Base-by-base conservation (phyloP, 2,329 filamentous ascomycete genomes). In the Colletotrichum sp. region DNA sequence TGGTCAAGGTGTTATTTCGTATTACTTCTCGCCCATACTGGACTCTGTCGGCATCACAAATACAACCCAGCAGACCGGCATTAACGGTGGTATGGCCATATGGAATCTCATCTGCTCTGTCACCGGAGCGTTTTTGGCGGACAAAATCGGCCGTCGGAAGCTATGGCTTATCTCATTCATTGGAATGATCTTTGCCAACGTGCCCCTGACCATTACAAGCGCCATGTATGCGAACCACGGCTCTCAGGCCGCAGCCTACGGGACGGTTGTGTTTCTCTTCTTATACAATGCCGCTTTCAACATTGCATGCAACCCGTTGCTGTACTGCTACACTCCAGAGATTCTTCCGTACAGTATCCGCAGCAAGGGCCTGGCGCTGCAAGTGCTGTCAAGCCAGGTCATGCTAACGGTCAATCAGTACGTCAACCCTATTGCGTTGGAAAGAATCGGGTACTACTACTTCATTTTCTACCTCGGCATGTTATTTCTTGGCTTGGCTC, bases 381-480 rank as follows among this genome's bases (percentile, higher is more conserved):
- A 62, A 24, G 69, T 59, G 32, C n/a, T 64, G 18, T 55, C 68
- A 4, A 34, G 36, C 44, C 39, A 49, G 26, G 36, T 79, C 57
- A 60, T 55, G 60, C 32, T 68, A 13, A 68, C 68, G 39, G 67
- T 76, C 28, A 76, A 83, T 60, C 80, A 80, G 32, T 86, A 85
- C 67, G 85, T 86, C 8, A 88, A 88, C 30, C 86, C 86, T 0
- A 84, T 88, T 9, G 86, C 84, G 0, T 82, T 88, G 65, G 83
- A 85, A 1, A 79, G 80, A 0, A 85, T 88, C 39, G 78, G 77
- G 0, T 88, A 86, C 87, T 86, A 83, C 75, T 87, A 85, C 70
- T 88, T 88, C 71, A 84, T 87, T 13, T 85, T 88, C 12, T 87
- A 85, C 78, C 84, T 86, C 26, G 84, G 80, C 0, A 80, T 81